phyloP scores from a whole-genome alignment of 306 rosid species.

The Aeschynomene evenia region DNA sequence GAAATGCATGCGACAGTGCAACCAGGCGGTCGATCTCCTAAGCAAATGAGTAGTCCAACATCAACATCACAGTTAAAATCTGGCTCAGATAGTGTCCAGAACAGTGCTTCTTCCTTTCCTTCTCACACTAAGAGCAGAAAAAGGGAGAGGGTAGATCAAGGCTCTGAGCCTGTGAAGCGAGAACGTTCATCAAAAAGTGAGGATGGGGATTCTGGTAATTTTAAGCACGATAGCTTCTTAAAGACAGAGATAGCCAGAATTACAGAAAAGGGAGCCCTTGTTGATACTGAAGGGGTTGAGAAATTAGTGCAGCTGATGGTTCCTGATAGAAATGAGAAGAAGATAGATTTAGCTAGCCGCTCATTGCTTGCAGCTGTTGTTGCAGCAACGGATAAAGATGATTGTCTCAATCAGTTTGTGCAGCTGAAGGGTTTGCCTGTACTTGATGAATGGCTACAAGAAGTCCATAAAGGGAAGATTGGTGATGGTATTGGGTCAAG shows the following conservation, averaged over 20 bases:
- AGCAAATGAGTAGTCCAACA: slow-evolving; percentile 72
- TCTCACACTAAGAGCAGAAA: slow-evolving; percentile 68
- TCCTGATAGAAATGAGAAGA: slow-evolving; percentile 62
- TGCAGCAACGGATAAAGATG: slow-evolving; percentile 66
- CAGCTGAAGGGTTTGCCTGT: slow-evolving; percentile 75
- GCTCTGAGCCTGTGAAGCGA: slow-evolving; percentile 56
- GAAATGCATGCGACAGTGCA: slow-evolving; percentile 83
- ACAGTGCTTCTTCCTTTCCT: slow-evolving; percentile 58
- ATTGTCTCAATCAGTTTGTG: slow-evolving; percentile 71
- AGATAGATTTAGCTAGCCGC: slow-evolving; percentile 70
- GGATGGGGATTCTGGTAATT: slow-evolving; percentile 63
- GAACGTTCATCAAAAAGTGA: slow-evolving; percentile 59
- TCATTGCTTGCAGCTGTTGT: slow-evolving; percentile 75
- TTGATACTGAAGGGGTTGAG: slow-evolving; percentile 70
- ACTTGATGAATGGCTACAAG: slow-evolving; percentile 92
- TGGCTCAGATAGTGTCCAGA: slow-evolving; percentile 70
- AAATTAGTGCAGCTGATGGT: slow-evolving; percentile 76
- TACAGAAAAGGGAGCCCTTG: slow-evolving; percentile 78
- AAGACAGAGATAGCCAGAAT: slow-evolving; percentile 70
- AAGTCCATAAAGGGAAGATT: slow-evolving; percentile 74
- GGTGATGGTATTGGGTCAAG: slow-evolving; percentile 58
- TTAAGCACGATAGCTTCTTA: slow-evolving; percentile 52
- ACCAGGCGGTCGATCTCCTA: slow-evolving; percentile 84
- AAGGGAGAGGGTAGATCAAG: slow-evolving; percentile 79
- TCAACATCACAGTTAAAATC: slow-evolving; percentile 71